Conservation (phyloP, 345 rosid genomes). For the Melaleuca alternifolia region DNA sequence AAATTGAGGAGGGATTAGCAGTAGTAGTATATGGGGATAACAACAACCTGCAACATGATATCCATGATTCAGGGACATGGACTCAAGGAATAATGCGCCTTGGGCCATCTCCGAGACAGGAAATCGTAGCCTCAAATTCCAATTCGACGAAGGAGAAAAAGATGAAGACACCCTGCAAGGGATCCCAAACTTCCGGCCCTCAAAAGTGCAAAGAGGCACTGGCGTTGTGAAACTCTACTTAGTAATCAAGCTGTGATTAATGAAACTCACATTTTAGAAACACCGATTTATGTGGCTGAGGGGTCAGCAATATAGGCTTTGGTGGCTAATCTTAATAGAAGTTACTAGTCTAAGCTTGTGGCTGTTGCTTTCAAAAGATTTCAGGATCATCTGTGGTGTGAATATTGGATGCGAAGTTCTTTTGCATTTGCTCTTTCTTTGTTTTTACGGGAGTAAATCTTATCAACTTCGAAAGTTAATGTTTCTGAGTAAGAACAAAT, state of each 20-base stretch:
- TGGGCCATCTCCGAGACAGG: too few species aligned
- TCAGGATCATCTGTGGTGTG: not conserved
- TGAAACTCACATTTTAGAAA: too few species aligned
- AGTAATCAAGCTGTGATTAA: too few species aligned
- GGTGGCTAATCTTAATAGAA: not conserved
- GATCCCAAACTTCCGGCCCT: too few species aligned
- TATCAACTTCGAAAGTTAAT: not conserved
- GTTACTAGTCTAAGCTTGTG: not conserved
- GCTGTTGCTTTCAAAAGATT: not conserved
- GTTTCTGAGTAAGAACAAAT: not conserved
- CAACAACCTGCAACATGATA: not conserved
- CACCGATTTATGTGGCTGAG: too few species aligned
- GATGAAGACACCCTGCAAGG: too few species aligned
- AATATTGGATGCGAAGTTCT: not conserved
- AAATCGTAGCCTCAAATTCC: too few species aligned
- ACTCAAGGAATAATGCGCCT: too few species aligned
- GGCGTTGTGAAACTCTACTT: too few species aligned
- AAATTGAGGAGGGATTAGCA: not conserved
- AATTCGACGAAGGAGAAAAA: too few species aligned
- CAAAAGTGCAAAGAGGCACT: too few species aligned
- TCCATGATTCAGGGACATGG: not conserved
- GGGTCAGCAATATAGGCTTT: not conserved
- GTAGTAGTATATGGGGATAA: not conserved
- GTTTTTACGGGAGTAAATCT: not conserved
- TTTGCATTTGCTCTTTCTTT: not conserved